Evolutionary conservation across 352 stramenopile species (phyloP).

Genomic region (Globisporangium heterothallicum): DNA sequence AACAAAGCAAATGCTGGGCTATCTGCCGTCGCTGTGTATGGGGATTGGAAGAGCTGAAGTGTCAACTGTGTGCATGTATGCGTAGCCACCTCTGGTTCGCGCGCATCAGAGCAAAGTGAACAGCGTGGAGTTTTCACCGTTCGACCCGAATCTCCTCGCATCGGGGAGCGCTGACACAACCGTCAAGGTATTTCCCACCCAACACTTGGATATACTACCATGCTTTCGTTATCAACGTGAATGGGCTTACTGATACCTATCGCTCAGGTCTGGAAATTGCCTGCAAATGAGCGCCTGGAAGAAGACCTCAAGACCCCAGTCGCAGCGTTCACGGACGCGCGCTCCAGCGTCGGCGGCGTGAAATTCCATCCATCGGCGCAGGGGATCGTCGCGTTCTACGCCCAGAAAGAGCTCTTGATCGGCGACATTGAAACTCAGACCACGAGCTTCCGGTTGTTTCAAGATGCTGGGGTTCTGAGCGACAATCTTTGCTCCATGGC

Average conservation of each 20-base stretch:
- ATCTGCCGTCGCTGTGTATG: not conserved
- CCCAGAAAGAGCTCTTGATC: constrained; percentile 32
- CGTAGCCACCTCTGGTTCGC: constrained; percentile 47
- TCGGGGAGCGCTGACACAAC: constrained; percentile 50
- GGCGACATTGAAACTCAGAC: constrained; percentile 40
- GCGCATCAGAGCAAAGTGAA: constrained; percentile 61
- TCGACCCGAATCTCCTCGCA: constrained; percentile 42
- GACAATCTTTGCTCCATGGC: constrained; percentile 24
- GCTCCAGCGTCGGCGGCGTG: constrained; percentile 29
- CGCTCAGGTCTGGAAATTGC: constrained; percentile 51
- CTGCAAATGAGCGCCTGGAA: constrained; percentile 15
- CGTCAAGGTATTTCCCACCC: constrained; percentile 27
- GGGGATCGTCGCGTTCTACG: constrained; percentile 37
- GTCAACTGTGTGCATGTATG: not conserved
- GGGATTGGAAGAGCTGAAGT: not conserved
- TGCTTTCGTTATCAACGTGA: not conserved
- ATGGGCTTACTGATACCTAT: not conserved
- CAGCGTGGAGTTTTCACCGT: constrained; percentile 54
- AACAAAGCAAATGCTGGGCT: not conserved
- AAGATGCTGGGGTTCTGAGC: constrained; percentile 3
- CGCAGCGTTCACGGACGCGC: constrained; percentile 13
- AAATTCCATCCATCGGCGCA: constrained; percentile 50
- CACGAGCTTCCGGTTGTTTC: constrained; percentile 15
- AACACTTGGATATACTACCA: not conserved
- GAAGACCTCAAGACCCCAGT: constrained; percentile 22